Percentiles rank a stretch among this genome's conserved stretches.
Evolutionary conservation across 1,139 yeast genomes (phyloP).

Genomic region (Suhomyces taliae): DNA sequence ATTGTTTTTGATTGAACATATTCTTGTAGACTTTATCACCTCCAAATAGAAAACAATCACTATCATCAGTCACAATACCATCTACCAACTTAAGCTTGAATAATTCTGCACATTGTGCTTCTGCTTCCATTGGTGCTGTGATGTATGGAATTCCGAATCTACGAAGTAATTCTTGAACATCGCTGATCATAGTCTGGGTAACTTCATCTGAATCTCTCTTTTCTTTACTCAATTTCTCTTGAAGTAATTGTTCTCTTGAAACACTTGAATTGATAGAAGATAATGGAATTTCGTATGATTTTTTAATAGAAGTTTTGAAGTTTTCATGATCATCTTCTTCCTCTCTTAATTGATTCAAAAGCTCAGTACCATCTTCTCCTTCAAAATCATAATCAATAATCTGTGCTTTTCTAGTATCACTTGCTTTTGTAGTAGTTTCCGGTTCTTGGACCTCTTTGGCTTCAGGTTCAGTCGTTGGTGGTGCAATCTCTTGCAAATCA

Average conservation of each 20-base stretch:
- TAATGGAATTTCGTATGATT: conserved; percentile 20
- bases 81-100: conserved; percentile 71
- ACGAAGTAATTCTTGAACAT: conserved; percentile 82
- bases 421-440: neutral
- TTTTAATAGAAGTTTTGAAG: conserved; percentile 52
- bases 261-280: conserved; percentile 31
- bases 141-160: conserved; percentile 92
- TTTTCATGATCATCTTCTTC: conserved; percentile 74
- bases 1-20: conserved; percentile 91
- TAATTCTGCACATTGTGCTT: conserved; percentile 92
- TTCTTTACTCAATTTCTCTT: conserved; percentile 62
- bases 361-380: conserved; percentile 72
- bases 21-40: conserved; percentile 84
- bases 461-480: conserved; percentile 1
- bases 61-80: conserved; percentile 95
- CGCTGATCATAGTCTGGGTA: conserved; percentile 79
- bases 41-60: conserved; percentile 94
- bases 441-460: conserved; percentile 1
- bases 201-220: conserved; percentile 91
- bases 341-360: conserved; percentile 58
- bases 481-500: conserved; percentile 16
- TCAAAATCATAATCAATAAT: conserved; percentile 63
- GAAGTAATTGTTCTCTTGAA: conserved; percentile 55
- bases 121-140: conserved; percentile 98
- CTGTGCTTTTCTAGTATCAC: conserved; percentile 19